Evolutionary conservation across 1,284 basidiomycete species (phyloP), one percentile per base, ranked within the genome.

Genomic region (Cryptococcus sp.): DNA sequence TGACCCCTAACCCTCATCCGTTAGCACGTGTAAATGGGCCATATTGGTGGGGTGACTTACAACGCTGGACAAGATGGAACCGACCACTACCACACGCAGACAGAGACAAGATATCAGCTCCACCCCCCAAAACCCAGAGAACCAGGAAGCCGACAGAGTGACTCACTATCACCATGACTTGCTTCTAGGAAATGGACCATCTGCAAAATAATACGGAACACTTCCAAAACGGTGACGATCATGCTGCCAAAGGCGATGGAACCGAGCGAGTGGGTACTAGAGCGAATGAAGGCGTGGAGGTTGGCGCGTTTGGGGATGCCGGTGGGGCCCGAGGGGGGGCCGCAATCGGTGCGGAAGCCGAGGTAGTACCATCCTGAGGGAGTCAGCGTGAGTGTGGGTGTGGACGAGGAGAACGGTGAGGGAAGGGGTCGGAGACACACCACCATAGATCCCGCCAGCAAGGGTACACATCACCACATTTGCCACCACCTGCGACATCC

Each of bases 231-330:
- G 0, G 92, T 91, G 45, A 95, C 90, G 60, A 95, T 90, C 65
- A 95, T 79, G 1, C 87, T 89, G 4, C 91, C 91, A 68, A 94
- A 92, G 3, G 89, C 89, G 67, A 95, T 91, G 0, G 88, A 91
- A 6, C 91, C 92, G 35, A 96, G 81, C 0, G 89, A 92, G 52
- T 87, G 79, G 0, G 90, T 91, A 15, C 86, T 87, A 16, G 89
- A 87, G 24, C 91, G 84, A 38, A 82, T 81, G 70, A 95, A 88
- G 0, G 89, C 82, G 43, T 84, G 82, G 2, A 84, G 65, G 20
- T 87, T 87, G 0, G 88, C 87, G 68, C 87, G 82, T 55, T 82
- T 83, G 28, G 88, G 88, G 82, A 78, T 64, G 47, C 59, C 60
- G 28, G 67, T 67, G 18, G 63, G 57, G n/a, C n/a, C n/a, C n/a